A percentile compares a stretch with the other conserved stretches of the same genome.
These are phyloP conservation scores for Galerina marginata DNA, from an alignment of 768 basidiomycete species.

Conservation along the genomic window DNA sequence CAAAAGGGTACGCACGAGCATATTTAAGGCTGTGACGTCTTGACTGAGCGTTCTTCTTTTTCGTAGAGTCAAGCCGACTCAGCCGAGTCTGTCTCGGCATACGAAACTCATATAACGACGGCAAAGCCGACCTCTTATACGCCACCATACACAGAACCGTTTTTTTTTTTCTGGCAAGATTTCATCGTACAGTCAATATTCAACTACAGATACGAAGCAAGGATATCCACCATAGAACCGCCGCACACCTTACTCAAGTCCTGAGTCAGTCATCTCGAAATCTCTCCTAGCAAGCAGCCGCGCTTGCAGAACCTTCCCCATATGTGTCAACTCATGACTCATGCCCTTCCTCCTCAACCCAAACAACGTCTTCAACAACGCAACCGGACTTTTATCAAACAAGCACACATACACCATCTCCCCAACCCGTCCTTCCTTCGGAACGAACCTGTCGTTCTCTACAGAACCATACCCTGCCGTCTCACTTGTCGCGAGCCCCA, in stretches of 20 bases:
- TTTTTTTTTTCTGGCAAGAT: too few species aligned
- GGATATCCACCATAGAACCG: too few species aligned
- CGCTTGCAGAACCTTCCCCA: constrained; percentile 42
- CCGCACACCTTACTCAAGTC: not conserved
- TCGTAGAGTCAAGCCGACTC: too few species aligned
- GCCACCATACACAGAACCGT: too few species aligned
- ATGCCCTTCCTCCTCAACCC: constrained; percentile 44
- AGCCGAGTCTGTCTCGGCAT: too few species aligned
- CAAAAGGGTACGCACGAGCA: too few species aligned
- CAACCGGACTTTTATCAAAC: constrained; percentile 42
- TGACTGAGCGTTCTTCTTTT: too few species aligned
- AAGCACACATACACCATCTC: constrained; percentile 22
- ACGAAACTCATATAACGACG: too few species aligned
- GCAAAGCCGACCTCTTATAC: too few species aligned
- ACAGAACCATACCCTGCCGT: constrained; percentile 17
- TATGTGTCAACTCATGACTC: constrained; percentile 40
- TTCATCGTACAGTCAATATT: too few species aligned
- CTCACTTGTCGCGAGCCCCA: constrained; percentile 36
- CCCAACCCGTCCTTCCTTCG: constrained; percentile 20
- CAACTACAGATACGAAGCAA: too few species aligned
- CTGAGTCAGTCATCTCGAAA: constrained; percentile 7
- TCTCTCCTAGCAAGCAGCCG: constrained; percentile 17
- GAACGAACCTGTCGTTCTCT: constrained; percentile 38
- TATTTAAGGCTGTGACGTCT: too few species aligned
- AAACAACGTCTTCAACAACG: constrained; percentile 37